These are phyloP conservation scores for Tetracladium maxilliforme DNA, from an alignment of 2,329 filamentous ascomycete species.

Conservation along the genomic window DNA sequence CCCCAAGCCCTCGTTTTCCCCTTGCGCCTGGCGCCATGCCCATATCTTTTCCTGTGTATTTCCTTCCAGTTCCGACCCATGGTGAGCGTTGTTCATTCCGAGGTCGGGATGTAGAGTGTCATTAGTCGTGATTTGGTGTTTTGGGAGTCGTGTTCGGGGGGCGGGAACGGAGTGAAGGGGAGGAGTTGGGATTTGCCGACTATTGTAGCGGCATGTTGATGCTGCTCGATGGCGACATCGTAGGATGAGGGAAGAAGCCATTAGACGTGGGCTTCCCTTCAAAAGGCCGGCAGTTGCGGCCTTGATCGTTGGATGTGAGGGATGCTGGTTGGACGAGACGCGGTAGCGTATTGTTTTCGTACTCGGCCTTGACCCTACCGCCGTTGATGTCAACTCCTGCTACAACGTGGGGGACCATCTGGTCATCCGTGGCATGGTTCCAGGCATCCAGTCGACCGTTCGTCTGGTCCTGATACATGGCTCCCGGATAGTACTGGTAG, in stretches of 20 bases:
- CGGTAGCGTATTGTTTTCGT: slow-evolving; percentile 8
- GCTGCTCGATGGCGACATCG: too few species aligned
- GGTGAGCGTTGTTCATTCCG: too few species aligned
- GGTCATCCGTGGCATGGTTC: slow-evolving; percentile 6
- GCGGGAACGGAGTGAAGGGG: too few species aligned
- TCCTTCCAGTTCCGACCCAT: too few species aligned
- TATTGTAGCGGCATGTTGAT: too few species aligned
- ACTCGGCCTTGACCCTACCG: slow-evolving; percentile 14
- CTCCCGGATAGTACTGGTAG: slow-evolving; percentile 14
- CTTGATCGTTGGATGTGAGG: slow-evolving; percentile 7
- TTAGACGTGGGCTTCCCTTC: slow-evolving; percentile 11
- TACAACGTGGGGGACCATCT: slow-evolving; percentile 9
- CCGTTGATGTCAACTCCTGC: slow-evolving; percentile 8
- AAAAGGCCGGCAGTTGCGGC: slow-evolving; percentile 14
- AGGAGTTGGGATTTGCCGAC: too few species aligned
- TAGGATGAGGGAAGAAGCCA: slow-evolving; percentile 16
- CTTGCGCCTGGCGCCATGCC: too few species aligned
- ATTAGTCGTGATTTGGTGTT: too few species aligned
- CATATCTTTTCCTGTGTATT: too few species aligned
- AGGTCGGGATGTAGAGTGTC: too few species aligned
- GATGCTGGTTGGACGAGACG: slow-evolving; percentile 8
- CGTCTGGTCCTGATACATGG: slow-evolving; percentile 10
- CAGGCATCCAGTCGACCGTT: slow-evolving; percentile 2
- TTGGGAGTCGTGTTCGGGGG: too few species aligned
- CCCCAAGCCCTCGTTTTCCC: too few species aligned